These are phyloP conservation scores for Polysphondylium violaceum DNA, from an alignment of 78 protist species.

Conservation along the genomic window DNA sequence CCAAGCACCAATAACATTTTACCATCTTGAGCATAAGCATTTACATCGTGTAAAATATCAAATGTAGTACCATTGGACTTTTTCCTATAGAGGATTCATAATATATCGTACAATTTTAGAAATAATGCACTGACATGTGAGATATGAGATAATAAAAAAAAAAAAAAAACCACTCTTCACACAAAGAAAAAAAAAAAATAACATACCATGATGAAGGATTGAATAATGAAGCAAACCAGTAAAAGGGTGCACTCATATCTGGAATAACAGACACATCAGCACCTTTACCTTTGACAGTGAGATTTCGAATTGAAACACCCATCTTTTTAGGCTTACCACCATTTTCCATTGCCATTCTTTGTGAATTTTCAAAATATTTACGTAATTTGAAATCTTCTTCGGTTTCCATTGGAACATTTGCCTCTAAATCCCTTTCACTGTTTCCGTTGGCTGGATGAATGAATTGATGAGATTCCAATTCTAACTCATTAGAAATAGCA, in stretches of 20 bases:
- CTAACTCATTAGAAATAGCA: no score
- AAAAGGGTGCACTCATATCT: slow-evolving; percentile 73
- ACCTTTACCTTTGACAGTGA: slow-evolving; percentile 77
- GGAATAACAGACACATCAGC: slow-evolving; percentile 71
- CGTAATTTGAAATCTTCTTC: slow-evolving; percentile 72
- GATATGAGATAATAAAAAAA: no score
- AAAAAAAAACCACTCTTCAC: no score
- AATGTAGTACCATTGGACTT: no score
- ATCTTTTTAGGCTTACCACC: slow-evolving; percentile 61
- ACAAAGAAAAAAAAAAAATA: not conserved
- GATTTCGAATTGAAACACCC: slow-evolving; percentile 67
- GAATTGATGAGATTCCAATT: no score
- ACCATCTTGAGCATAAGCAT: slow-evolving; percentile 57
- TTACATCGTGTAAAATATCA: slow-evolving; percentile 67
- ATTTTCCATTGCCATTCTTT: slow-evolving; percentile 4
- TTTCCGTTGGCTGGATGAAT: no score
- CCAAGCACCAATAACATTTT: slow-evolving; percentile 73
- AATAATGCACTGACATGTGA: no score
- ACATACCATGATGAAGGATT: slow-evolving; percentile 56
- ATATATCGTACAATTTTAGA: no score
- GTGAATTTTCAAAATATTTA: slow-evolving; percentile 67
- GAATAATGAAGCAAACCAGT: not conserved
- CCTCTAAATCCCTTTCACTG: no score
- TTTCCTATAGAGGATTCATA: no score
- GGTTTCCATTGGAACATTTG: no score